Conservation (phyloP, 2,329 filamentous ascomycete genomes). For the Alternaria metachromatica region DNA sequence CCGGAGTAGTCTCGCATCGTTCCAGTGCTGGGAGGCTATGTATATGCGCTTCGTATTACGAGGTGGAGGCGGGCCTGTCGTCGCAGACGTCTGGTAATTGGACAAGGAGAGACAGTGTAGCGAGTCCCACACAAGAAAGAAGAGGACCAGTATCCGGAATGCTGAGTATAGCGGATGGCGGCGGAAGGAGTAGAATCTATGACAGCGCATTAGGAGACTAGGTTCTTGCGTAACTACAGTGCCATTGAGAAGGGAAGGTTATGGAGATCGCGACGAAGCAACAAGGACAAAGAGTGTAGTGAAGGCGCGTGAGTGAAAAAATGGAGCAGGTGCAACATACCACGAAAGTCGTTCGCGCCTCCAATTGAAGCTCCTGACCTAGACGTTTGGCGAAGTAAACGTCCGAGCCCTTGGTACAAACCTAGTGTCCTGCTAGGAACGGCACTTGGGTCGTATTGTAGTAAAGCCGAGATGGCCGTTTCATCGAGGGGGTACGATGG, state of each 20-base stretch:
- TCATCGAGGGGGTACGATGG: conserved; percentile 1
- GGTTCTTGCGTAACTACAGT: not conserved
- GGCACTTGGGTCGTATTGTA: conserved; percentile 1
- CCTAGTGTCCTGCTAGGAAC: conserved; percentile 4
- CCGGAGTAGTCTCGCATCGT: conserved; percentile 66
- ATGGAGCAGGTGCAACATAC: conserved; percentile 3
- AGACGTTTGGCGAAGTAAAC: not conserved
- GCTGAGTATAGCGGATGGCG: conserved; percentile 27
- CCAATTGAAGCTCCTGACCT: not conserved
- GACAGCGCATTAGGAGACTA: conserved; percentile 17
- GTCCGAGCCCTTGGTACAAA: conserved; percentile 1
- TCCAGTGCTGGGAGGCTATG: conserved; percentile 74
- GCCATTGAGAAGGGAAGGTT: not conserved
- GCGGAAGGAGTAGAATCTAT: conserved; percentile 25
- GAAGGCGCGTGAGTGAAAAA: not conserved
- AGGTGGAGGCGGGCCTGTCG: conserved; percentile 16
- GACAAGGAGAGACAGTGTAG: conserved; percentile 27
- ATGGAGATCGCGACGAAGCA: not conserved
- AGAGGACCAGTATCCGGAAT: conserved; percentile 23
- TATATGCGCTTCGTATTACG: conserved; percentile 57
- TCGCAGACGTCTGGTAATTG: conserved; percentile 20
- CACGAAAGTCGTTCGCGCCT: not conserved
- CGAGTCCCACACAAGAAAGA: conserved; percentile 31
- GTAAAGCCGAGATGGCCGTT: conserved; percentile 5
- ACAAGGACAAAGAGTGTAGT: not conserved